Percentiles rank a stretch among this genome's conserved stretches.
phyloP scores from a whole-genome alignment of 2,329 filamentous ascomycete genomes.

The Beauveria scarabaeidicola region DNA sequence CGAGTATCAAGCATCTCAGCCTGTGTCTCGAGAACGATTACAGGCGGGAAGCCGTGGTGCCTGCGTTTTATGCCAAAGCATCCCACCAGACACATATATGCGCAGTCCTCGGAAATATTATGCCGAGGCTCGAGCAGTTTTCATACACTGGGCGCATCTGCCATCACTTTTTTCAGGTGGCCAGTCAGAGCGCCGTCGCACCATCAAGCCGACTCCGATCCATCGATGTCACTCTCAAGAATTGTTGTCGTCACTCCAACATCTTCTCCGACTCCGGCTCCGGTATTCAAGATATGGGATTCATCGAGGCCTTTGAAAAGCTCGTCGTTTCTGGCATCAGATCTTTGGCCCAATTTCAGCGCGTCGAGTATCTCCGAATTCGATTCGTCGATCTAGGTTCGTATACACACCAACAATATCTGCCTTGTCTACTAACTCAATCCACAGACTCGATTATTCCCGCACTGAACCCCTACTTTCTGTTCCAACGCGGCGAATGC shows the following conservation, averaged over 20 bases:
- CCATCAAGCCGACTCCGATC: slow-evolving; percentile 49
- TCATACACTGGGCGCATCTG: slow-evolving; percentile 67
- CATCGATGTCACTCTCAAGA: slow-evolving; percentile 65
- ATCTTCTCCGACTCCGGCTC: slow-evolving; percentile 56
- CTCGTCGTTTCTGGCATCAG: slow-evolving; percentile 56
- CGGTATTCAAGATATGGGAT: slow-evolving; percentile 62
- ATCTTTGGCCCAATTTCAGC: slow-evolving; percentile 48
- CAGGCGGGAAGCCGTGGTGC: slow-evolving; percentile 52
- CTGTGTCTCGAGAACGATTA: slow-evolving; percentile 67
- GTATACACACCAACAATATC: slow-evolving; percentile 15
- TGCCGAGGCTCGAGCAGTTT: slow-evolving; percentile 56
- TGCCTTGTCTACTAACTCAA: slow-evolving; percentile 13
- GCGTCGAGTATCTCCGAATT: slow-evolving; percentile 58
- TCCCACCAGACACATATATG: slow-evolving; percentile 56
- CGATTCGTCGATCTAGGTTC: slow-evolving; percentile 65
- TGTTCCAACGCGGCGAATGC: slow-evolving; percentile 50
- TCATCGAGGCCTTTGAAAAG: slow-evolving; percentile 63
- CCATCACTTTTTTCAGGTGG: slow-evolving; percentile 55
- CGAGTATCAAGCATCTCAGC: slow-evolving; percentile 52
- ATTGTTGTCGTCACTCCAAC: slow-evolving; percentile 53
- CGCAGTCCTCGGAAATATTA: slow-evolving; percentile 49
- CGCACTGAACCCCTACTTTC: slow-evolving; percentile 64
- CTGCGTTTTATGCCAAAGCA: slow-evolving; percentile 53
- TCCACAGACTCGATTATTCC: slow-evolving; percentile 57
- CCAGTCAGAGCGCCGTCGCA: slow-evolving; percentile 40